These are phyloP conservation scores for Usnea hakonensis DNA, from an alignment of 495 filamentous ascomycete genomes.

Conservation along the genomic window DNA sequence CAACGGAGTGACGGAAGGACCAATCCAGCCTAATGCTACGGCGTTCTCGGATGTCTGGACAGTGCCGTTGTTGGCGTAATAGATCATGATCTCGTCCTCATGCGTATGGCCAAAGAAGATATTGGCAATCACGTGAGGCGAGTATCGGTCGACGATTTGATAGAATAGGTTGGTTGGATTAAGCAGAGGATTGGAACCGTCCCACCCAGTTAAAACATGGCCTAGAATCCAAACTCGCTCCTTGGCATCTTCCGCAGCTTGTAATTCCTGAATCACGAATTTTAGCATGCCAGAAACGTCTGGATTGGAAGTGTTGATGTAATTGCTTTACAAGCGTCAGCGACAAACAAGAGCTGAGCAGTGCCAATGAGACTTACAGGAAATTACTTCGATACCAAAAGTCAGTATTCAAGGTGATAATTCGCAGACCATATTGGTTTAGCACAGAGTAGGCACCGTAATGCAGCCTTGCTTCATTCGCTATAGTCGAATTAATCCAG, in stretches of 20 bases:
- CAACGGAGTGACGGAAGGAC: constrained; percentile 46
- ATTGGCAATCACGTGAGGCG: constrained; percentile 47
- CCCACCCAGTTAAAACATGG: constrained; percentile 46
- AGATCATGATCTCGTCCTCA: constrained; percentile 46
- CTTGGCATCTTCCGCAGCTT: constrained; percentile 42
- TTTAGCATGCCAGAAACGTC: constrained; percentile 45
- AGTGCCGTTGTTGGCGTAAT: constrained; percentile 45
- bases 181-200: constrained; percentile 42
- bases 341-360: not conserved
- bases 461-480: constrained; percentile 38
- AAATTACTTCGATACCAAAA: constrained; percentile 31
- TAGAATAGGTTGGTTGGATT: constrained; percentile 48
- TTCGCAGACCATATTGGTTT: constrained; percentile 40
- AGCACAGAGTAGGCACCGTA: constrained; percentile 47
- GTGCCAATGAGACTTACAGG: constrained; percentile 10
- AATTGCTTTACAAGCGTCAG: constrained; percentile 24
- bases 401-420: constrained; percentile 48
- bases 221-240: constrained; percentile 51
- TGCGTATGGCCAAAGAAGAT: constrained; percentile 53
- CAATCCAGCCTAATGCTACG: constrained; percentile 41
- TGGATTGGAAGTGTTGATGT: constrained; percentile 41
- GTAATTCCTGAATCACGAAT: constrained; percentile 46
- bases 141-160: constrained; percentile 50
- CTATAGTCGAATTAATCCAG: constrained; percentile 39
- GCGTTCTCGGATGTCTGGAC: constrained; percentile 34